These are phyloP conservation scores for Ophiobolus disseminans DNA, from an alignment of 2,329 filamentous ascomycete species.

Conservation along the genomic window DNA sequence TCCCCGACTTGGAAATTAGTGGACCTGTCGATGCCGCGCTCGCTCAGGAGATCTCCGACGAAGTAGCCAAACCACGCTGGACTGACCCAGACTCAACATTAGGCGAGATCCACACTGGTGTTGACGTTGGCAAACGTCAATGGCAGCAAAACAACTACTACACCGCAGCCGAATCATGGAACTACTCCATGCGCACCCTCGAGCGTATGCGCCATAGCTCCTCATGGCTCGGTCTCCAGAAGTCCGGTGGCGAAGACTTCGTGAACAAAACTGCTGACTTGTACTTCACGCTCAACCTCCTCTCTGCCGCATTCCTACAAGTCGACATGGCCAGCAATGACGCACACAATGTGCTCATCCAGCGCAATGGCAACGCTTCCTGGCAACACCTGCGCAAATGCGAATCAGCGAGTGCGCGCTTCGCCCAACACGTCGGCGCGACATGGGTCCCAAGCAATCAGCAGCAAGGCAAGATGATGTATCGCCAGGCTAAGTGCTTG, in stretches of 20 bases:
- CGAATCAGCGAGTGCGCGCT: conserved; percentile 29
- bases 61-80: conserved; percentile 33
- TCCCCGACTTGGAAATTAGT: conserved; percentile 24
- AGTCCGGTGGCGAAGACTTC: conserved; percentile 30
- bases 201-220: conserved; percentile 39
- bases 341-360: conserved; percentile 1
- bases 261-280: conserved; percentile 33
- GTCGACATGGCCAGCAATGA: conserved; percentile 28
- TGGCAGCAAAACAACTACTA: conserved; percentile 34
- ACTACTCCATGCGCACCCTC: conserved; percentile 31
- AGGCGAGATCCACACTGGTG: conserved; percentile 32
- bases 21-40: conserved; percentile 24
- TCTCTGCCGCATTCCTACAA: conserved; percentile 32
- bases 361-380: conserved; percentile 22
- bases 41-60: conserved; percentile 15
- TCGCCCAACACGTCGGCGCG: conserved; percentile 31
- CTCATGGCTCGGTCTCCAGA: conserved; percentile 27
- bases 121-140: conserved; percentile 36
- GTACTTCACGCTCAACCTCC: conserved; percentile 33
- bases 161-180: conserved; percentile 28
- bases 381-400: conserved; percentile 29
- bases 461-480: conserved; percentile 34
- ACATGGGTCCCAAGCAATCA: conserved; percentile 32
- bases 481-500: conserved; percentile 28
- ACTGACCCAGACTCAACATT: conserved; percentile 30